Conservation (phyloP, 208 protist species). For the Trypanosomatidae sp. region DNA sequence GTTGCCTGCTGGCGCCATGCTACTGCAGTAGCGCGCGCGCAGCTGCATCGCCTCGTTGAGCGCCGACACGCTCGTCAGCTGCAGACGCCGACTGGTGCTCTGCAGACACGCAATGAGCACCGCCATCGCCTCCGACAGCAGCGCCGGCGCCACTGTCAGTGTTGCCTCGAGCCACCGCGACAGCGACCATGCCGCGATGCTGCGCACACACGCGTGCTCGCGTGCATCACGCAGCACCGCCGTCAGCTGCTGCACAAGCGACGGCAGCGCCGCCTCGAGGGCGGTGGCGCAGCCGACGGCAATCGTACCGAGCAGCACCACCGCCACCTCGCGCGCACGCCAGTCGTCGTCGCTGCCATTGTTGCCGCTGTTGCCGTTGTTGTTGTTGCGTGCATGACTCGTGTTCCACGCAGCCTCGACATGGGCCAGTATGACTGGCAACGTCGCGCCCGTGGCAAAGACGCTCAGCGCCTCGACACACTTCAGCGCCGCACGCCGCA, state of each 20-base stretch:
- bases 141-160: conserved; percentile 6
- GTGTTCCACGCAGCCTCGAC: conserved; percentile 42
- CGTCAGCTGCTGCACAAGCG: conserved; percentile 29
- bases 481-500: conserved; percentile 52
- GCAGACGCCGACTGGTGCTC: conserved; percentile 69
- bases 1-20: too few relatives aligned
- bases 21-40: conserved; percentile 20
- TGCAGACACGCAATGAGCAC: conserved; percentile 27
- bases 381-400: neutral
- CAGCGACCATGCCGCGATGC: conserved; percentile 75
- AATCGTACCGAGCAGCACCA: conserved; percentile 72
- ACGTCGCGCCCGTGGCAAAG: conserved; percentile 28
- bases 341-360: too few relatives aligned
- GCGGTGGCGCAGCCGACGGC: conserved; percentile 39
- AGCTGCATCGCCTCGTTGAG: conserved; percentile 26
- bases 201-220: conserved; percentile 74
- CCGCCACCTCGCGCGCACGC: conserved; percentile 45
- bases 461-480: conserved; percentile 57
- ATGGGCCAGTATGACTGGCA: conserved; percentile 21
- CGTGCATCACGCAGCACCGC: conserved; percentile 17
- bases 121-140: neutral
- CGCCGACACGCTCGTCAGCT: conserved; percentile 47
- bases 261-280: conserved; percentile 17
- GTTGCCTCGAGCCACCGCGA: conserved; percentile 44
- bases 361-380: too few relatives aligned